Conservation (phyloP, 768 basidiomycete species). For the Phylloporus arenicola region DNA sequence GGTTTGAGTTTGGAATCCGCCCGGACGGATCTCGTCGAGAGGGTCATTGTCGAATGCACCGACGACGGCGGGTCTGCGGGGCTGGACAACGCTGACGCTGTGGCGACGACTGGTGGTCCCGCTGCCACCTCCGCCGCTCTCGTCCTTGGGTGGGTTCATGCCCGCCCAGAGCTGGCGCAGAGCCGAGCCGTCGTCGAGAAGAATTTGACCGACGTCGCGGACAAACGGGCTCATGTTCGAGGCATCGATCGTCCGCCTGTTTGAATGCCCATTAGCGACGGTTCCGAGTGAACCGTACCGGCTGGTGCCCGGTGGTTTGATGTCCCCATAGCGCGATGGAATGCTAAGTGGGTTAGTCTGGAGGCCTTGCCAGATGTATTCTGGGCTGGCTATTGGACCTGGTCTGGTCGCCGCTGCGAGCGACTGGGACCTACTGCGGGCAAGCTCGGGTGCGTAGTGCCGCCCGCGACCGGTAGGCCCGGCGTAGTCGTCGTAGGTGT, state of each 20-base stretch:
- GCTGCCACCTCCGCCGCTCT: slow-evolving; percentile 60
- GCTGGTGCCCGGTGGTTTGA: slow-evolving; percentile 56
- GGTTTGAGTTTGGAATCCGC: slow-evolving; percentile 30
- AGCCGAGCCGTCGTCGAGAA: slow-evolving; percentile 67
- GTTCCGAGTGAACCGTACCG: slow-evolving; percentile 62
- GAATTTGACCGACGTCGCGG: slow-evolving; percentile 74
- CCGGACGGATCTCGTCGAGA: slow-evolving; percentile 36
- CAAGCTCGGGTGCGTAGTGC: slow-evolving; percentile 56
- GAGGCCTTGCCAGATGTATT: slow-evolving; percentile 54
- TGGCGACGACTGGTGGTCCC: slow-evolving; percentile 81
- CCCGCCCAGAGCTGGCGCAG: slow-evolving; percentile 74
- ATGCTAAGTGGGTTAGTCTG: slow-evolving; percentile 51
- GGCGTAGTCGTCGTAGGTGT: slow-evolving; percentile 57
- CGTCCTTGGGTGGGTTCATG: slow-evolving; percentile 58
- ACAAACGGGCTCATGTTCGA: slow-evolving; percentile 85
- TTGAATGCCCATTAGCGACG: slow-evolving; percentile 40
- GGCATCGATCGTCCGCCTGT: slow-evolving; percentile 43
- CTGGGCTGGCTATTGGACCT: slow-evolving; percentile 49
- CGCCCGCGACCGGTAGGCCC: slow-evolving; percentile 45
- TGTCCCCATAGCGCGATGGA: slow-evolving; percentile 53
- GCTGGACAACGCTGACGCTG: slow-evolving; percentile 79
- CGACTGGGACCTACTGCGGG: slow-evolving; percentile 72
- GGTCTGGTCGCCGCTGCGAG: slow-evolving; percentile 57
- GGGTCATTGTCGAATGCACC: slow-evolving; percentile 51
- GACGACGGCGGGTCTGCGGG: slow-evolving; percentile 56